phyloP scores from a whole-genome alignment of 2,329 filamentous ascomycete species.

The Zasmidium angulare region DNA sequence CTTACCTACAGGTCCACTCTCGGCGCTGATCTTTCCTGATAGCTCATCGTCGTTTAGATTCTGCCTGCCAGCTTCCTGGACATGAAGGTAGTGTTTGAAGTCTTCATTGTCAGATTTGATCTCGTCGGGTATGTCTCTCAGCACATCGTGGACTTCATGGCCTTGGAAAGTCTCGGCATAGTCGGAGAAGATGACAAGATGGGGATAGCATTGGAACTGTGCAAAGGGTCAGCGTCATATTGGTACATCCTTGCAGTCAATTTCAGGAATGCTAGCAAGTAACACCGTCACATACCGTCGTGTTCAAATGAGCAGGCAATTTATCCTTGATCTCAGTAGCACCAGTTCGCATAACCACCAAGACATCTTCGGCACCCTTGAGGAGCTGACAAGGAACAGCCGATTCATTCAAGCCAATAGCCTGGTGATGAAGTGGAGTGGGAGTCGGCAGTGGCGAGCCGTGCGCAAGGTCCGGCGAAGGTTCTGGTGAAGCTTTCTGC shows the following conservation, averaged over 20 bases:
- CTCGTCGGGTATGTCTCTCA: conserved; percentile 32
- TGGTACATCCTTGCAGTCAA: background rate
- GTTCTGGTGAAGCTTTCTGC: conserved; percentile 2
- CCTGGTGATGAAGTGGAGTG: background rate
- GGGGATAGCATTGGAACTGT: conserved; percentile 53
- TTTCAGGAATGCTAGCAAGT: background rate
- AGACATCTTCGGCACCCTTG: conserved; percentile 48
- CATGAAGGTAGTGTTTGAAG: conserved; percentile 38
- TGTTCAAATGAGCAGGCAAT: conserved; percentile 55
- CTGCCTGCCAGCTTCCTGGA: conserved; percentile 32
- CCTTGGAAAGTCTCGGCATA: conserved; percentile 54
- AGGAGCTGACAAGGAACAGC: conserved; percentile 22
- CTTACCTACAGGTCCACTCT: conserved; percentile 27
- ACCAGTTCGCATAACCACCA: conserved; percentile 59
- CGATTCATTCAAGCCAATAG: background rate
- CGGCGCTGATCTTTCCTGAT: conserved; percentile 23
- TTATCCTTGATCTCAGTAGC: conserved; percentile 58
- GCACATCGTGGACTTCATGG: conserved; percentile 35
- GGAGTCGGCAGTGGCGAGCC: background rate
- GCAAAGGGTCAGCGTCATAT: background rate
- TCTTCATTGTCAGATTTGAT: conserved; percentile 35
- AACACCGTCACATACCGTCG: conserved; percentile 40
- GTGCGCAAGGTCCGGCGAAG: background rate
- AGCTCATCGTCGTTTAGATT: conserved; percentile 33
- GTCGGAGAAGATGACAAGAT: conserved; percentile 61